These are phyloP conservation scores for Pouteria glomerata DNA, from an alignment of 148 eudicot species.

Conservation along the genomic window DNA sequence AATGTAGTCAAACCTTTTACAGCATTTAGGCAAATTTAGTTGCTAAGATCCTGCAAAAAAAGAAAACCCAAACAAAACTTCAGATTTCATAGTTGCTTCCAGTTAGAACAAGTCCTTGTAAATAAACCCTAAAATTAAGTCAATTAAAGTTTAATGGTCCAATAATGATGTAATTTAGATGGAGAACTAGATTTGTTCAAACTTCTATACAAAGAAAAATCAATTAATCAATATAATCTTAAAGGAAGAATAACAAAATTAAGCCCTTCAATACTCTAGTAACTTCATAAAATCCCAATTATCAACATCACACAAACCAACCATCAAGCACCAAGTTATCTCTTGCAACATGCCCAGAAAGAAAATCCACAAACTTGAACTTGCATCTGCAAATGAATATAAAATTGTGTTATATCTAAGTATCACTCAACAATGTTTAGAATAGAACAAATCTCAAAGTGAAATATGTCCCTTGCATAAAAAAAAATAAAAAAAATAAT, in stretches of 20 bases:
- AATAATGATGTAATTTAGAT: neutral
- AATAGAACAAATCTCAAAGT: neutral
- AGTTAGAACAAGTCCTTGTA: neutral
- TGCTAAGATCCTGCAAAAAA: conserved; percentile 49
- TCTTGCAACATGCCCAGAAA: no score
- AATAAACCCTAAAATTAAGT: no score
- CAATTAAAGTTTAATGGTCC: neutral
- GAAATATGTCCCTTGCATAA: neutral
- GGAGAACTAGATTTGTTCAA: neutral
- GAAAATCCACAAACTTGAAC: neutral
- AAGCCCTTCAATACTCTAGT: neutral
- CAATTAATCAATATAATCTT: neutral
- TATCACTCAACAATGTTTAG: neutral
- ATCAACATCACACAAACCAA: neutral
- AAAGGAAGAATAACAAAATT: neutral
- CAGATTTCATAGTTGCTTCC: neutral
- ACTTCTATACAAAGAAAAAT: neutral
- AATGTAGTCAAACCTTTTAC: conserved; percentile 33
- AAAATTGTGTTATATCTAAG: neutral
- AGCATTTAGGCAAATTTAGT: conserved; percentile 43
- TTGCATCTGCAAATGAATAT: neutral
- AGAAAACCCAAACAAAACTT: conserved; percentile 4
- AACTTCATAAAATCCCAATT: no score
- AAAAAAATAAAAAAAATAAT: no score
- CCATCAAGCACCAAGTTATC: no score